A percentile compares a stretch with the other conserved stretches of the same genome.
These are phyloP conservation scores for Entamoeba invadens DNA, from an alignment of 208 protist species.

Conservation along the genomic window DNA sequence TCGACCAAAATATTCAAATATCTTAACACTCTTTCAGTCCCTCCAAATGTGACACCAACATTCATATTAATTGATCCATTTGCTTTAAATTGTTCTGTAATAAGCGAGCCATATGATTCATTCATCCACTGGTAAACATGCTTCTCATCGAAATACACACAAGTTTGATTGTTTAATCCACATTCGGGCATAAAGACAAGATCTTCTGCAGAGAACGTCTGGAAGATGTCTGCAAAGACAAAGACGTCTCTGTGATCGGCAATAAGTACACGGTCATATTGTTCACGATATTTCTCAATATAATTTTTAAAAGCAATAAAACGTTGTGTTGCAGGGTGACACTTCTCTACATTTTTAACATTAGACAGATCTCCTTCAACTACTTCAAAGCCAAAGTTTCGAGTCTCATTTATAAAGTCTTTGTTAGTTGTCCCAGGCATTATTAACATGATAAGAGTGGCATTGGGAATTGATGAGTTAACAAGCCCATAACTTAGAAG, in stretches of 20 bases:
- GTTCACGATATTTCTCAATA: neutral
- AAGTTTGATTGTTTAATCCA: neutral
- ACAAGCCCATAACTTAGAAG: neutral
- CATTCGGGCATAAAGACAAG: neutral
- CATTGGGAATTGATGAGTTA: neutral
- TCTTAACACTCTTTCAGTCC: neutral
- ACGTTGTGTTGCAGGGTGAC: neutral
- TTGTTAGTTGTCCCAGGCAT: neutral
- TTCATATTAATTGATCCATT: neutral
- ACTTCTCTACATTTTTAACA: neutral
- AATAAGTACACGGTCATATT: neutral
- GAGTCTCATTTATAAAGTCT: neutral
- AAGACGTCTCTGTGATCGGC: neutral
- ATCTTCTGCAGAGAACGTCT: neutral
- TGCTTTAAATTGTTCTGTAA: neutral
- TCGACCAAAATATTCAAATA: neutral
- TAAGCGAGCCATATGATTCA: neutral
- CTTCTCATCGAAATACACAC: neutral
- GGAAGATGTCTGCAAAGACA: neutral
- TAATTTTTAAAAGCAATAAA: neutral
- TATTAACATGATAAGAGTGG: neutral
- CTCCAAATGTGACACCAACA: neutral
- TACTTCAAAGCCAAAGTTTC: neutral
- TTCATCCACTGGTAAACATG: neutral
- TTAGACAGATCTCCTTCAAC: no score